These are phyloP conservation scores for Periglandula ipomoeae DNA, from an alignment of 2,329 filamentous ascomycete species.

Conservation along the genomic window DNA sequence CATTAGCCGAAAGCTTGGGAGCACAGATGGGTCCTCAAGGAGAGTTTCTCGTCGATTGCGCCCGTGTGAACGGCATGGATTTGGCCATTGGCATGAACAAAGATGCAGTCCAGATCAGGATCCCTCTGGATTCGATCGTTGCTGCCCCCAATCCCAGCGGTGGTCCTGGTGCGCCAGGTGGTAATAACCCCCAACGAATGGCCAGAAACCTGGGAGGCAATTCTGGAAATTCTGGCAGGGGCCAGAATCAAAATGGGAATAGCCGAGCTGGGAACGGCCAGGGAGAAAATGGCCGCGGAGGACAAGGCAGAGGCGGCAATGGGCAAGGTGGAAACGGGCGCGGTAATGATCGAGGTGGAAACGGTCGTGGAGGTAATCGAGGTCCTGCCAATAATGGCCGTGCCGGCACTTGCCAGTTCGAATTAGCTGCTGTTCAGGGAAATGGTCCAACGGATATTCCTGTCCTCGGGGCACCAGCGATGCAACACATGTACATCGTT, in stretches of 20 bases:
- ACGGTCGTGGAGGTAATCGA: neutral
- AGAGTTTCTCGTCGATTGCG: neutral
- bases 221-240: neutral
- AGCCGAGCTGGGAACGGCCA: neutral
- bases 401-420: neutral
- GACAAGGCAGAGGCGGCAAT: too few relatives aligned
- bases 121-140: slow-evolving; percentile 1
- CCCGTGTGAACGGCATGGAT: neutral
- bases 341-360: neutral
- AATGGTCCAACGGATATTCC: neutral
- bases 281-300: neutral
- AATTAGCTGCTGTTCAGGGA: neutral
- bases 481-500: slow-evolving; percentile 3
- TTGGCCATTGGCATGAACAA: slow-evolving; percentile 5
- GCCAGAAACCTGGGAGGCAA: neutral
- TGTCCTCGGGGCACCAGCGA: neutral
- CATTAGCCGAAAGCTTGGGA: neutral
- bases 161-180: neutral
- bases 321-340: neutral
- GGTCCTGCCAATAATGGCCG: neutral
- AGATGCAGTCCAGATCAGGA: slow-evolving; percentile 1
- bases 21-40: neutral
- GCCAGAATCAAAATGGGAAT: neutral
- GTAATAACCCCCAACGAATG: neutral
- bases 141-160: neutral